A percentile compares a stretch with the other conserved stretches of the same genome.
phyloP scores from a whole-genome alignment of 306 rosid genomes.

The Clitoria ternatea region DNA sequence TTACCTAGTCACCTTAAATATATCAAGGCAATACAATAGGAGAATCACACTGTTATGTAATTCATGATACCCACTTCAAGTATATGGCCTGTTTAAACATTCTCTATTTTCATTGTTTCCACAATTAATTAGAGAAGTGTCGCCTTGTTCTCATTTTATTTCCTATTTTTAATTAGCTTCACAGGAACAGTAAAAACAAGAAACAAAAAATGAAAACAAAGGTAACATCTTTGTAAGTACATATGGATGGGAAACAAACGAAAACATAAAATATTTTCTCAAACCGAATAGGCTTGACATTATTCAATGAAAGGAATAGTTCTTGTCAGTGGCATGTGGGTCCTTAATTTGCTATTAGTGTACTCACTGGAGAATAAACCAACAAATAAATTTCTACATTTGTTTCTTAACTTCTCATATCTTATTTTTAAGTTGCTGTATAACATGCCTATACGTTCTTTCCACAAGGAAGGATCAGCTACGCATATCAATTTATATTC shows the following conservation, averaged over 20 bases:
- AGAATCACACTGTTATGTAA: constrained; percentile 11
- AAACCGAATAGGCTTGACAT: constrained; percentile 4
- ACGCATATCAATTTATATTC: not conserved
- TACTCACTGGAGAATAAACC: not conserved
- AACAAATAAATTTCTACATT: not conserved
- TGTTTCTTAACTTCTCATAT: not conserved
- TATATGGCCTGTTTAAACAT: not conserved
- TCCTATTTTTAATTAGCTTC: not conserved
- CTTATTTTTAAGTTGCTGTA: not conserved
- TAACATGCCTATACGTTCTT: too few relatives aligned
- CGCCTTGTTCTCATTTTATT: not conserved
- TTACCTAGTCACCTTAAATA: not conserved
- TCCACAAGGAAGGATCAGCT: not conserved
- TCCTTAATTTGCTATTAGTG: constrained; percentile 1
- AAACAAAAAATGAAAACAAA: not conserved
- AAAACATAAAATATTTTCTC: not conserved
- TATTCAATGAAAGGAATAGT: not conserved
- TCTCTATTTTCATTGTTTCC: not conserved
- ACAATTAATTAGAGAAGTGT: not conserved
- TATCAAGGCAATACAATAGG: constrained; percentile 9
- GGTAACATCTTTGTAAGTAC: not conserved
- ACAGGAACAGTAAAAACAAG: not conserved
- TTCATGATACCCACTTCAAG: constrained; percentile 2
- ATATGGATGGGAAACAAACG: not conserved
- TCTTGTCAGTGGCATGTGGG: not conserved